These are phyloP conservation scores for Cordyceps farinosa DNA, from an alignment of 2,329 filamentous ascomycete species.

Conservation along the genomic window DNA sequence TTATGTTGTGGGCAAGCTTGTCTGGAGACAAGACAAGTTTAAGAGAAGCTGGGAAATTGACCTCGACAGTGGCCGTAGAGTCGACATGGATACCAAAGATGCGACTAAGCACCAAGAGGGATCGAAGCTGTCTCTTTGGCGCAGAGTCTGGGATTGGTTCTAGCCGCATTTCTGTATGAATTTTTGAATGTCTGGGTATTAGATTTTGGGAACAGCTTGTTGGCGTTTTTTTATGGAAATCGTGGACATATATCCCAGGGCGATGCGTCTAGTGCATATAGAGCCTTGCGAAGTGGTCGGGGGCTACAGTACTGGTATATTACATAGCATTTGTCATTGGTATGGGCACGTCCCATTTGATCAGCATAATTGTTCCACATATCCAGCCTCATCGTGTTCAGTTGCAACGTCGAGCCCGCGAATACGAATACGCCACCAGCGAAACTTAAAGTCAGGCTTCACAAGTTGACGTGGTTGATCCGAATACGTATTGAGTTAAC, in stretches of 20 bases:
- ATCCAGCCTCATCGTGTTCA: too few species aligned
- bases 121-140: constrained; percentile 39
- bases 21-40: constrained; percentile 47
- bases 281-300: constrained; percentile 17
- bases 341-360: not conserved
- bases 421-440: not conserved
- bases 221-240: not conserved
- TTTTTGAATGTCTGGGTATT: not conserved
- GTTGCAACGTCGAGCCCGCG: too few species aligned
- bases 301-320: not conserved
- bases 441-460: too few species aligned
- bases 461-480: not conserved
- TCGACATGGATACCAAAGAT: constrained; percentile 48
- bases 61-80: constrained; percentile 51
- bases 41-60: constrained; percentile 53
- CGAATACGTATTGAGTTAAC: not conserved
- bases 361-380: not conserved
- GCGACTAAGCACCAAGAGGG: constrained; percentile 29
- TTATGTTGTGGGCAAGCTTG: constrained; percentile 52
- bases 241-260: not conserved
- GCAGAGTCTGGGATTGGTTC: constrained; percentile 39
- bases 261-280: not conserved
- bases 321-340: not conserved
- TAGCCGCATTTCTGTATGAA: constrained; percentile 23
- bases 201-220: not conserved